Evolutionary conservation across 352 stramenopile genomes (phyloP), one percentile per base, ranked within the genome.

Genomic region (Phytophthora megakarya): DNA sequence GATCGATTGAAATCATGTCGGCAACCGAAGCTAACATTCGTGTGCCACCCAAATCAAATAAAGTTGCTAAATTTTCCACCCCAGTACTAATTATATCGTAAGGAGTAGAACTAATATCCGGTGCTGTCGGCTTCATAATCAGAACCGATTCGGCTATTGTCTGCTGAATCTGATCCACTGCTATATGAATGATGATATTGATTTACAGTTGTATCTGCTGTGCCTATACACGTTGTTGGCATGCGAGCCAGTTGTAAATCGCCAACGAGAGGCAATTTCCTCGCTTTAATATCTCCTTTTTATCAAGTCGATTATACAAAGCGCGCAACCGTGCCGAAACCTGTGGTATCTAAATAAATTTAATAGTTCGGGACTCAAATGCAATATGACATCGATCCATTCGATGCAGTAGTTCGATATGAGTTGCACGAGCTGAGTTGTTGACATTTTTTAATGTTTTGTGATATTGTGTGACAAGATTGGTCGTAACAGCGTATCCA

Each of bases 401-500:
- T 19, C 47, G 19, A n/a, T 53, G n/a, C 19, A 54, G 10, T 5
- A 54, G 11, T 30, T 54, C 47, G 5, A 54, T 44, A 13, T 28
- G 30, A 1, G 30, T 54, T 22, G 47, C 32, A 16, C 22, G 13
- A 12, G 42, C 23, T 1, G 33, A 39, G 2, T 54, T 32, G 18
- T 54, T 44, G n/a, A 44, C 12, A 6, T 33, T 8, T 9, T 43
- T 43, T 15, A 54, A 11, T 16, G 18, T 54, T 30, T 44, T 48
- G 8, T 48, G 42, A 11, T 51, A 51, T 22, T 51, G 44, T 53
- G n/a, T n/a, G n/a, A n/a, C n/a, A n/a, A n/a, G n/a, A n/a, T n/a
- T n/a, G n/a, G n/a, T n/a, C n/a, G n/a, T n/a, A n/a, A n/a, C n/a
- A n/a, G n/a, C n/a, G n/a, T n/a, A n/a, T 53, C 18, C 6, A 45